A percentile compares a stretch with the other conserved stretches of the same genome.
phyloP scores from a whole-genome alignment of 257 asterid species.

The Ehretia macrophylla region DNA sequence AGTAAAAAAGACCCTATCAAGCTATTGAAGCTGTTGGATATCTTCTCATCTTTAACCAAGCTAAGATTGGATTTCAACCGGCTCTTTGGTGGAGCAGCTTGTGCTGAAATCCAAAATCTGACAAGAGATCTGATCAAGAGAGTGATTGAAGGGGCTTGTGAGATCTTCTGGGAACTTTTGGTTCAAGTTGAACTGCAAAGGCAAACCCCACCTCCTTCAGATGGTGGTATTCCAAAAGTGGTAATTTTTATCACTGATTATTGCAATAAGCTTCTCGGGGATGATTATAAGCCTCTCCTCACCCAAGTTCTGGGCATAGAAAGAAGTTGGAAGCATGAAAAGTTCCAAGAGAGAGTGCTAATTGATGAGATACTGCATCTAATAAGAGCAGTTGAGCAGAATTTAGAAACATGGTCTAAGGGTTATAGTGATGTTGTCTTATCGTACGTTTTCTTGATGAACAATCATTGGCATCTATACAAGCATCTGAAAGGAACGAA shows the following conservation, averaged over 20 bases:
- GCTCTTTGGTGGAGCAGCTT: conserved; percentile 81
- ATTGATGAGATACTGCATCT: conserved; percentile 52
- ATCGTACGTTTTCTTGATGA: conserved; percentile 67
- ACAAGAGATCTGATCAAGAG: conserved; percentile 80
- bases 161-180: conserved; percentile 87
- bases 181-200: conserved; percentile 88
- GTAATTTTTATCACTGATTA: conserved; percentile 73
- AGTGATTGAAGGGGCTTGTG: conserved; percentile 75
- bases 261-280: conserved; percentile 84
- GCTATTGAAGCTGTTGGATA: conserved; percentile 67
- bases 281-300: conserved; percentile 65
- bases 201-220: conserved; percentile 71
- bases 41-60: conserved; percentile 73
- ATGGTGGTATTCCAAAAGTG: conserved; percentile 76
- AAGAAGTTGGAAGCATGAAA: conserved; percentile 81
- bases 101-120: conserved; percentile 73
- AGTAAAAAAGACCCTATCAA: conserved; percentile 91
- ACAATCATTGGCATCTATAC: conserved; percentile 76
- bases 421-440: conserved; percentile 48
- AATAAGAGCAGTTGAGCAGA: conserved; percentile 58
- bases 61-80: conserved; percentile 83
- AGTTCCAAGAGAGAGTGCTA: conserved; percentile 64
- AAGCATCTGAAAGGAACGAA: conserved; percentile 64
- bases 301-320: conserved; percentile 78
- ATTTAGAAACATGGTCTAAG: conserved; percentile 79